phyloP scores from a whole-genome alignment of 2,329 filamentous ascomycete genomes.

The Septoria linicola region DNA sequence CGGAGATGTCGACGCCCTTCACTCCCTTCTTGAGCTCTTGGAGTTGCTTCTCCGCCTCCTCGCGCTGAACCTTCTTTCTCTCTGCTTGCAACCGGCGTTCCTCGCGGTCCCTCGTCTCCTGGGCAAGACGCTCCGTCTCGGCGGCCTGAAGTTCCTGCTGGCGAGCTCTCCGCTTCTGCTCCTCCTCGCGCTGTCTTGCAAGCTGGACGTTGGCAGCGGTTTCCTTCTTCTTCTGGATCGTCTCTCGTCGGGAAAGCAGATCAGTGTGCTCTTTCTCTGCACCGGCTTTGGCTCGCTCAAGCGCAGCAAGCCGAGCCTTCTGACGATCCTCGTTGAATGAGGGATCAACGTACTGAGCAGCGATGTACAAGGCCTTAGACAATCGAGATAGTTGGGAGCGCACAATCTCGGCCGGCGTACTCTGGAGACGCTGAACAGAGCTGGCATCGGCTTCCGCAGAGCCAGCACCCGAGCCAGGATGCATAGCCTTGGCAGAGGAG shows the following conservation, averaged over 20 bases:
- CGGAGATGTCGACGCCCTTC: slow-evolving; percentile 81
- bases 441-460: slow-evolving; percentile 83
- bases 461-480: slow-evolving; percentile 77
- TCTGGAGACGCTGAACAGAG: slow-evolving; percentile 91
- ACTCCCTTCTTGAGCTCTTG: slow-evolving; percentile 89
- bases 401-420: slow-evolving; percentile 95
- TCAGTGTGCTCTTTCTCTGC: slow-evolving; percentile 90
- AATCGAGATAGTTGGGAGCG: slow-evolving; percentile 90
- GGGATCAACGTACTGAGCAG: slow-evolving; percentile 93
- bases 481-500: slow-evolving; percentile 89
- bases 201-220: slow-evolving; percentile 86
- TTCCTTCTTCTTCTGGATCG: slow-evolving; percentile 97
- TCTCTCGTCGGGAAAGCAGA: slow-evolving; percentile 77
- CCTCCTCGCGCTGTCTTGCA: slow-evolving; percentile 87
- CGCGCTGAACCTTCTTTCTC: slow-evolving; percentile 65
- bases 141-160: slow-evolving; percentile 87
- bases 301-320: slow-evolving; percentile 74
- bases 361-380: slow-evolving; percentile 85
- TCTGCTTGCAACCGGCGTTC: slow-evolving; percentile 82
- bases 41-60: slow-evolving; percentile 74
- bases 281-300: slow-evolving; percentile 78
- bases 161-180: slow-evolving; percentile 79
- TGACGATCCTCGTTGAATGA: slow-evolving; percentile 78
- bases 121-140: slow-evolving; percentile 82
- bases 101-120: slow-evolving; percentile 89